Evolutionary conservation across 2,329 filamentous ascomycete genomes (phyloP), one percentile per base, ranked within the genome.

Genomic region (Zymoseptoria pseudotritici): DNA sequence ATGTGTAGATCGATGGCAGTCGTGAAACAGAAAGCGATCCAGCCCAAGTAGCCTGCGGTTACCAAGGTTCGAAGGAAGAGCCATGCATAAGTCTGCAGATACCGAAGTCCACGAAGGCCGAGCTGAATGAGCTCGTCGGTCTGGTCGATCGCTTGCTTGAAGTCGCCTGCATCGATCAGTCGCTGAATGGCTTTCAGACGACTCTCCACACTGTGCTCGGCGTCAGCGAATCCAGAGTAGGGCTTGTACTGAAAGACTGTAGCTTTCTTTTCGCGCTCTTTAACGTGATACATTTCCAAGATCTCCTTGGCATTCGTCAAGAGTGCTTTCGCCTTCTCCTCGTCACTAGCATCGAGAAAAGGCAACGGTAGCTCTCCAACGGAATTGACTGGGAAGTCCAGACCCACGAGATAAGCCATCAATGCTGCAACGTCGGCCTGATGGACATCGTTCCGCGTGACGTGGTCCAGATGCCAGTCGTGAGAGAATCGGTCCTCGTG

Each of bases 81-180:
- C 94, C 94, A 99, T 77, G 99, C 94, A 70, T 99, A 99, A 0
- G 92, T 99, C 75, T 99, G 94, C 24, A 99, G 82, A 73, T 99
- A 99, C 55, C 94, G 85, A 61, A 99, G 78, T 7, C 94, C 94
- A 62, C 91, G 83, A 1, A 99, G 81, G 1, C 86, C 88, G 55
- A 90, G 77, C 61, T 88, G 83, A 61, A 97, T 89, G 13, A 99
- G 80, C 26, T 86, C 83, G 50, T 88, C 86, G 1, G 90, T 91
- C 68, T 89, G 83, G 59, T 85, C 79, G 67, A 97, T 96, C 1
- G 93, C 90, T 66, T 90, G 83, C 59, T 93, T 86, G 64, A 86
- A 86, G 53, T 83, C 79, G 7, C 83, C 86, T 9, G 76, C 75
- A 13, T 84, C 78, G 57, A 97, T 93, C 7, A 91, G 76, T 9